These are phyloP conservation scores for Forsythia viridissima DNA, from an alignment of 257 asterid species.

Conservation along the genomic window DNA sequence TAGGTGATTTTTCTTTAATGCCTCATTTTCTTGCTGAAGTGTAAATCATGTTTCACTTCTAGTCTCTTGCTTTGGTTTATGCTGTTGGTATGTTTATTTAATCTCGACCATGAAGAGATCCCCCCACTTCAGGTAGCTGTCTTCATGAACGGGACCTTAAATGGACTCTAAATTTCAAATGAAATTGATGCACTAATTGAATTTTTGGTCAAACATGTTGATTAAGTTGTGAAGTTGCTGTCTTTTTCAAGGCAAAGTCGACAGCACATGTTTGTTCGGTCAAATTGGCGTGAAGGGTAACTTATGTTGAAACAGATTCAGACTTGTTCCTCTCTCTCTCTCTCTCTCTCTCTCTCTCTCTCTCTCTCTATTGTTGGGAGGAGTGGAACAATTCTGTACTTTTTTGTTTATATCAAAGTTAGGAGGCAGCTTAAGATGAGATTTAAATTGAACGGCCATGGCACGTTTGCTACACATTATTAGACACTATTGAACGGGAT, in stretches of 20 bases:
- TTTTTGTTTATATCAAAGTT: background rate
- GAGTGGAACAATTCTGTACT: background rate
- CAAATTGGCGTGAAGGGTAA: background rate
- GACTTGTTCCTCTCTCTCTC: background rate
- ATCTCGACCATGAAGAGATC: background rate
- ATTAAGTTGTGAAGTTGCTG: background rate
- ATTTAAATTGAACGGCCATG: background rate
- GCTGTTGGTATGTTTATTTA: background rate
- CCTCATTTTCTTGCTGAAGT: slow-evolving; percentile 11
- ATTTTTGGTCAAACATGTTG: background rate
- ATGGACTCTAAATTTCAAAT: background rate
- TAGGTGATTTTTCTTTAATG: slow-evolving; percentile 51
- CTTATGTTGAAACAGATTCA: background rate
- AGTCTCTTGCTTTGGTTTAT: background rate
- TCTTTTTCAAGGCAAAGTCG: background rate
- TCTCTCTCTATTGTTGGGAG: background rate
- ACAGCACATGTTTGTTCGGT: background rate
- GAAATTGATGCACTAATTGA: background rate
- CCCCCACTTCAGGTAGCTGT: background rate
- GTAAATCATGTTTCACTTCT: background rate
- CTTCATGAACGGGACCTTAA: background rate
- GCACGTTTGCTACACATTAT: background rate
- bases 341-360: background rate
- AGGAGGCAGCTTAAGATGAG: background rate
- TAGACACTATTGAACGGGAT: background rate